Evolutionary conservation across 805 yeast species (phyloP), one percentile per base, ranked within the genome.

Genomic region (Metschnikowia cubensis): DNA sequence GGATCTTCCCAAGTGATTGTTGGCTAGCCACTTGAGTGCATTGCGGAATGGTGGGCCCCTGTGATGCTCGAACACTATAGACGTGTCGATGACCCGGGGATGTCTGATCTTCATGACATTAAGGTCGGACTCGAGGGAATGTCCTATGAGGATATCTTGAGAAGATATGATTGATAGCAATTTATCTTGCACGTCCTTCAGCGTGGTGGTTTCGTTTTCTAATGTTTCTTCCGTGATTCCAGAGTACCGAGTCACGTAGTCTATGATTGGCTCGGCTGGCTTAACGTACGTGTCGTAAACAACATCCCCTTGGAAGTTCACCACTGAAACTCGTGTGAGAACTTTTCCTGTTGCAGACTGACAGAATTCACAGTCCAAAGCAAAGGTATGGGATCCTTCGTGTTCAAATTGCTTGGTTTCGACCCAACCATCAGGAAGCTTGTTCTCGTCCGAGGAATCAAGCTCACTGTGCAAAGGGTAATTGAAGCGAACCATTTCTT

Each of bases 351-450:
- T 54, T 0, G 71, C 78, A 0, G 91, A 68, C 50, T 76, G 69
- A 63, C 97, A 89, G 89, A 92, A 94, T 68, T 92, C 99, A 73
- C 99, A 94, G 68, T 92, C 99, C 17, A 94, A 56, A 0, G 96
- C 94, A 69, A 81, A 89, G 0, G 86, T 80, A 50, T 75, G 82
- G 0, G 86, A 77, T 0, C 83, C 84, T 8, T 74, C 82, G 53
- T 81, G 84, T 0, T 77, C 79, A 52, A 81, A 79, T 1, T 61
- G 49, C 13, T 36, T 55, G 0, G 96, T 85, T 39, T 80, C 80
- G 1, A 71, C 75, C 84, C 86, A 86, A 3, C 71, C 76, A 1
- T 58, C 56, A 0, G 47, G 36, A 29, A 49, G 51, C 3, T 45
- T 49, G n/a, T 48, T 42, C 10, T 51, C 58, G 18, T 41, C 44